A percentile compares a stretch with the other conserved stretches of the same genome.
Evolutionary conservation across 2,329 filamentous ascomycete genomes (phyloP).

Genomic region (Diaporthe ampelina): DNA sequence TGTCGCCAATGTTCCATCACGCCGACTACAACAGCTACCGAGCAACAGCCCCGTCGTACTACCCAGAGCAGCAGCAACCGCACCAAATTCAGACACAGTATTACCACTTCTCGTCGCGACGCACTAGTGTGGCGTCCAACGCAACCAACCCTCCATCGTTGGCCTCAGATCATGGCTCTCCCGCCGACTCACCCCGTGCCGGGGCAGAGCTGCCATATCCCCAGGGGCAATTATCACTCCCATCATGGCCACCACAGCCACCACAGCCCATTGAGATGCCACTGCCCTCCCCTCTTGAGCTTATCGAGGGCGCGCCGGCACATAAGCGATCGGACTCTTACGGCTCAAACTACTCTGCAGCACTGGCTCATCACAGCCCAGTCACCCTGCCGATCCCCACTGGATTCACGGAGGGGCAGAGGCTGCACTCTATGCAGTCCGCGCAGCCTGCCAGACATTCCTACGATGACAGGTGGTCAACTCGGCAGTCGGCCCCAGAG

Average conservation of each 20-base stretch:
- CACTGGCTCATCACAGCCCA: slow-evolving; percentile 6
- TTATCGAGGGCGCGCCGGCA: not conserved
- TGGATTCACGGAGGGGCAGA: not conserved
- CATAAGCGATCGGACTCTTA: slow-evolving; percentile 26
- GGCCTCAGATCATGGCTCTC: slow-evolving; percentile 76
- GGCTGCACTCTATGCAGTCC: not conserved
- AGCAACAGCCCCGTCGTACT: not conserved
- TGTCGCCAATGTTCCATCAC: not conserved
- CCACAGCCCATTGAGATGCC: not conserved
- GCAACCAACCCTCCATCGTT: slow-evolving; percentile 66
- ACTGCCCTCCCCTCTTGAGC: not conserved
- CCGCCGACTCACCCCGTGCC: slow-evolving; percentile 26
- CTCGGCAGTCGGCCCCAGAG: not conserved
- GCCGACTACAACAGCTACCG: not conserved
- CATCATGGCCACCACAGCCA: not conserved
- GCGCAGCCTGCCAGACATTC: too few species aligned
- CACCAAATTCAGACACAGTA: not conserved
- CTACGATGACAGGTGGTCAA: too few species aligned
- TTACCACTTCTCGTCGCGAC: not conserved
- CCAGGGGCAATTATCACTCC: slow-evolving; percentile 27
- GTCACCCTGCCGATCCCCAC: not conserved
- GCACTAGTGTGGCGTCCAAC: slow-evolving; percentile 14
- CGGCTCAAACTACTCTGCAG: not conserved
- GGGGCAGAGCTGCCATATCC: slow-evolving; percentile 20
- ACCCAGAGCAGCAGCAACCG: not conserved